A percentile compares a stretch with the other conserved stretches of the same genome.
phyloP scores from a whole-genome alignment of 1,139 yeast genomes.

The Candida albicans region DNA sequence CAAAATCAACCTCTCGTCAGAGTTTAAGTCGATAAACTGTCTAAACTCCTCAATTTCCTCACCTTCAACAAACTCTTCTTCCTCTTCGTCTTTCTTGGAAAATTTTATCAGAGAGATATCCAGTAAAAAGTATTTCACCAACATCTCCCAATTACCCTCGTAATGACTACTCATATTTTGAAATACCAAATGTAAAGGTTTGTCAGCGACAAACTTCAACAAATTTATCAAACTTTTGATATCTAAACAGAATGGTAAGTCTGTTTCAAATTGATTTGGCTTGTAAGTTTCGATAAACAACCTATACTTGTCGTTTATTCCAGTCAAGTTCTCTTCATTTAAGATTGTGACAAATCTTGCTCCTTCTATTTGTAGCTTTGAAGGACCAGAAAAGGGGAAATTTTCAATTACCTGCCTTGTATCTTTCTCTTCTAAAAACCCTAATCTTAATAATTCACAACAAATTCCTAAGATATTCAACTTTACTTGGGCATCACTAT shows the following conservation, averaged over 20 bases:
- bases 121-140: constrained; percentile 39
- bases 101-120: constrained; percentile 41
- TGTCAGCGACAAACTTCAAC: constrained; percentile 7
- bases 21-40: constrained; percentile 23
- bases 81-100: constrained; percentile 14
- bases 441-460: constrained; percentile 55
- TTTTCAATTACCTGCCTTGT: constrained; percentile 4
- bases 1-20: constrained; percentile 20
- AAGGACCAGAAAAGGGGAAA: constrained; percentile 24
- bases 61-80: constrained; percentile 12
- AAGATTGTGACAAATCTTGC: constrained; percentile 30
- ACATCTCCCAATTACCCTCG: constrained; percentile 31
- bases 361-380: constrained; percentile 35
- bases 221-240: constrained; percentile 35
- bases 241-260: constrained; percentile 34
- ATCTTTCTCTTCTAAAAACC: constrained; percentile 56
- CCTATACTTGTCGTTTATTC: constrained; percentile 23
- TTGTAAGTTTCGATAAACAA: constrained; percentile 22
- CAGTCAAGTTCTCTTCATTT: constrained; percentile 18
- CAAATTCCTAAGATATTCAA: constrained; percentile 53
- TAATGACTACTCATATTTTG: constrained; percentile 17
- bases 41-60: constrained; percentile 24
- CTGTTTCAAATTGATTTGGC: constrained; percentile 21
- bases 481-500: constrained; percentile 47
- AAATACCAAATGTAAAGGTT: constrained; percentile 7